phyloP scores from a whole-genome alignment of 768 basidiomycete genomes.

The Kwoniella mangroviensis region DNA sequence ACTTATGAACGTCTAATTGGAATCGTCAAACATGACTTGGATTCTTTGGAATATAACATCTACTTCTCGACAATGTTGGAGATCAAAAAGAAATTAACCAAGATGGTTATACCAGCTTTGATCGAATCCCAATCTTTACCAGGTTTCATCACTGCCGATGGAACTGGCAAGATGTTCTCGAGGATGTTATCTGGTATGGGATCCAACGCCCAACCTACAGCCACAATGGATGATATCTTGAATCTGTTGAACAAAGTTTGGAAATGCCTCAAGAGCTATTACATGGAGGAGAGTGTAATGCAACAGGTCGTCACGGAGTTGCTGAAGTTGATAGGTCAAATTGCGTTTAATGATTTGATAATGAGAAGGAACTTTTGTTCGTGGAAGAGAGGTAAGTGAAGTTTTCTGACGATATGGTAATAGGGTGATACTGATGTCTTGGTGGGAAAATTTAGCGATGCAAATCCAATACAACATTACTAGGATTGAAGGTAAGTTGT shows the following conservation, averaged over 20 bases:
- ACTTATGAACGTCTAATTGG: constrained; percentile 95
- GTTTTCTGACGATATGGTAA: not conserved
- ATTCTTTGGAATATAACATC: constrained; percentile 98
- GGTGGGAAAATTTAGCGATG: constrained; percentile 72
- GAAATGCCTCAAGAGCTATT: constrained; percentile 97
- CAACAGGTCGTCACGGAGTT: constrained; percentile 89
- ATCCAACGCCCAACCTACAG: constrained; percentile 69
- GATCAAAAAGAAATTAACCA: constrained; percentile 90
- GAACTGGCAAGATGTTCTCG: constrained; percentile 89
- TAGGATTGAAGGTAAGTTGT: constrained; percentile 49
- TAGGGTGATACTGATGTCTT: not conserved
- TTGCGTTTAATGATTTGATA: constrained; percentile 95
- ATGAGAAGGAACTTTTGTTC: constrained; percentile 99
- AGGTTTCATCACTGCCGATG: constrained; percentile 94
- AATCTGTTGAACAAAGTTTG: constrained; percentile 96
- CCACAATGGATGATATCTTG: constrained; percentile 96
- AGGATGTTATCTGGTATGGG: constrained; percentile 83
- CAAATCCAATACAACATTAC: constrained; percentile 99
- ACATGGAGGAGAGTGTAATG: constrained; percentile 95
- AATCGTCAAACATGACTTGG: constrained; percentile 98
- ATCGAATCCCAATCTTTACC: constrained; percentile 97
- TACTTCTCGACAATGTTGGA: constrained; percentile 99
- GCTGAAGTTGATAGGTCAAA: constrained; percentile 91
- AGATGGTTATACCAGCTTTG: constrained; percentile 99
- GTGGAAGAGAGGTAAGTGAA: constrained; percentile 89